Percentiles rank a stretch among this genome's conserved stretches.
phyloP scores from a whole-genome alignment of 345 rosid genomes.

The Eucalyptus fibrosa region DNA sequence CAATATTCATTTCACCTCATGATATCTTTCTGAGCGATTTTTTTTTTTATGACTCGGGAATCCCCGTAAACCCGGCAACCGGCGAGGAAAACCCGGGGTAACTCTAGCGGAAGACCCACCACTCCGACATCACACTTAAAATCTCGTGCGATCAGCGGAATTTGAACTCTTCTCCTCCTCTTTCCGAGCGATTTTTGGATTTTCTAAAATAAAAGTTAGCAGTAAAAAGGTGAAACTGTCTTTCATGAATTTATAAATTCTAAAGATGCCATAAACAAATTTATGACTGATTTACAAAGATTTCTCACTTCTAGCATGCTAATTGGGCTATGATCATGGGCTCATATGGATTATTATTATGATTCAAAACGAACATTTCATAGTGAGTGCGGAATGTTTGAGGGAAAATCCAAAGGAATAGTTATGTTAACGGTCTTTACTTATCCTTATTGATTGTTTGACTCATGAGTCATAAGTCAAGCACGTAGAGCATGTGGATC shows the following conservation, averaged over 20 bases:
- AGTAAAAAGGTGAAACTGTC: no score
- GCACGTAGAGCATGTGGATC: background rate
- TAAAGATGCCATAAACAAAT: background rate
- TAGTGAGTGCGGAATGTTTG: fast-evolving
- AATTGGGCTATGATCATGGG: background rate
- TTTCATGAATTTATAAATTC: no score
- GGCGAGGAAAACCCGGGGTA: no score
- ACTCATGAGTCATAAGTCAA: background rate
- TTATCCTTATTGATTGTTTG: background rate
- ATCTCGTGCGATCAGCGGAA: no score
- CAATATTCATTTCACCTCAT: background rate
- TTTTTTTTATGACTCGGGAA: no score
- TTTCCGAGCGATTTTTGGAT: no score
- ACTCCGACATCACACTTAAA: no score
- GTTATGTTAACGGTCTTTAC: background rate
- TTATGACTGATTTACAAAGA: no score
- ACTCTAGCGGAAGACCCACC: no score
- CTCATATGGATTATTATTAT: no score
- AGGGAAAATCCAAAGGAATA: no score
- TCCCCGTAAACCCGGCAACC: no score
- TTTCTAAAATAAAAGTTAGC: background rate
- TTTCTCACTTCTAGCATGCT: background rate
- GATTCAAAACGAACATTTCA: fast-evolving
- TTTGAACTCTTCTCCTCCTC: background rate
- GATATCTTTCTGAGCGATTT: background rate